Evolutionary conservation across 2,329 filamentous ascomycete species (phyloP).

Genomic region (Colletotrichum phormii): DNA sequence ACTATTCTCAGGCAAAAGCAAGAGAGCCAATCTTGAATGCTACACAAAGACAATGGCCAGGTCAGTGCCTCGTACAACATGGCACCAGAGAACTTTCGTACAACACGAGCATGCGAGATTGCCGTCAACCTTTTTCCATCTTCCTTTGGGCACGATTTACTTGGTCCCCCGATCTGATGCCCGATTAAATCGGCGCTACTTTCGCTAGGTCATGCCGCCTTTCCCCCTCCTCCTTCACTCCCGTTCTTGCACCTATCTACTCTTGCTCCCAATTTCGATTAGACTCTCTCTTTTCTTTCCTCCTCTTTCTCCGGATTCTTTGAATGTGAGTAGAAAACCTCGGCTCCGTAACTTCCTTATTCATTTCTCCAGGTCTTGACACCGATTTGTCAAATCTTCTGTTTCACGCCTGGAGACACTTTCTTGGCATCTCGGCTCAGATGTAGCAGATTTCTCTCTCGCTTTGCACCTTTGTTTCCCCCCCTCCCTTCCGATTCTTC

Average conservation of each 20-base stretch:
- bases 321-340: not conserved
- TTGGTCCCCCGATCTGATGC: conserved; percentile 4
- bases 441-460: conserved; percentile 12
- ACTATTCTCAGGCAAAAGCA: not conserved
- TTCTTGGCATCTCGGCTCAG: conserved; percentile 32
- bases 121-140: conserved; percentile 3
- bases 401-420: conserved; percentile 34
- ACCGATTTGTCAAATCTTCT: conserved; percentile 26
- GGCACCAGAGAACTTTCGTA: conserved; percentile 27
- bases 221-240: too few species aligned
- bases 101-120: conserved; percentile 33
- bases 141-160: not conserved
- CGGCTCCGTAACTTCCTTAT: not conserved
- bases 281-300: too few species aligned
- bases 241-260: not conserved
- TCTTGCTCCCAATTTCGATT: not conserved
- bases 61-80: conserved; percentile 19
- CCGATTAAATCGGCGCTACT: not conserved
- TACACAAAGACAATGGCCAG: not conserved
- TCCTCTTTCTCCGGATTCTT: not conserved
- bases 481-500: not conserved
- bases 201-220: not conserved
- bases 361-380: not conserved
- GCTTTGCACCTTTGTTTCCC: not conserved
- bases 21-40: not conserved